phyloP scores from a whole-genome alignment of 345 rosid species.

The Isatis tinctoria region DNA sequence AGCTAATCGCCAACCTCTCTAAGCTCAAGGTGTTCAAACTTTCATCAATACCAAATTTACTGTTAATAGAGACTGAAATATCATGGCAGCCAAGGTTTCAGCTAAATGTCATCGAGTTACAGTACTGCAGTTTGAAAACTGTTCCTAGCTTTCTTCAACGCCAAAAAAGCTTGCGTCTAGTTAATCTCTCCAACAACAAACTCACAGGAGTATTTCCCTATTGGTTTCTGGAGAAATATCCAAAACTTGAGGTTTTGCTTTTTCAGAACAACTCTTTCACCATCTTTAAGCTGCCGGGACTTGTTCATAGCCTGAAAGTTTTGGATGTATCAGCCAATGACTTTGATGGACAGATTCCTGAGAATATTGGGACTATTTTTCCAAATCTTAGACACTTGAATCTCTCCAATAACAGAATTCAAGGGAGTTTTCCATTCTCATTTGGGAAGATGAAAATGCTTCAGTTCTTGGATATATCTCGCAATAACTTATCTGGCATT shows the following conservation, averaged over 20 bases:
- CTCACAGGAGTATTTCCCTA: background rate
- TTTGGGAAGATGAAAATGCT: background rate
- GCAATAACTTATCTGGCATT: background rate
- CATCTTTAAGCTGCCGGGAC: background rate
- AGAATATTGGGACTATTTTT: background rate
- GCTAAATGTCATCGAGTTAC: background rate
- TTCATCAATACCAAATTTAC: background rate
- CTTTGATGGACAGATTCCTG: background rate
- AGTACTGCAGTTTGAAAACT: background rate
- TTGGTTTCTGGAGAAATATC: background rate
- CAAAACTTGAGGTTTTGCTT: background rate
- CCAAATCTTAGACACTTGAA: background rate
- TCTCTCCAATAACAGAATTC: background rate
- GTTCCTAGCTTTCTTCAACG: background rate
- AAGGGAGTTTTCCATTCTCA: background rate
- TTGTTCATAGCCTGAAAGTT: background rate
- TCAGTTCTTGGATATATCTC: background rate
- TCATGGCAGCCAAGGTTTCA: background rate
- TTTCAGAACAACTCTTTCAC: conserved; percentile 6
- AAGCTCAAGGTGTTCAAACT: conserved; percentile 15
- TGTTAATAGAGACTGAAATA: background rate
- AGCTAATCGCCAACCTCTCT: background rate
- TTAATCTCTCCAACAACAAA: conserved; percentile 21
- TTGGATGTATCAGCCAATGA: background rate
- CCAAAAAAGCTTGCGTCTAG: background rate